These are phyloP conservation scores for Saprolegnia parasitica DNA, from an alignment of 352 stramenopile genomes.

Conservation along the genomic window DNA sequence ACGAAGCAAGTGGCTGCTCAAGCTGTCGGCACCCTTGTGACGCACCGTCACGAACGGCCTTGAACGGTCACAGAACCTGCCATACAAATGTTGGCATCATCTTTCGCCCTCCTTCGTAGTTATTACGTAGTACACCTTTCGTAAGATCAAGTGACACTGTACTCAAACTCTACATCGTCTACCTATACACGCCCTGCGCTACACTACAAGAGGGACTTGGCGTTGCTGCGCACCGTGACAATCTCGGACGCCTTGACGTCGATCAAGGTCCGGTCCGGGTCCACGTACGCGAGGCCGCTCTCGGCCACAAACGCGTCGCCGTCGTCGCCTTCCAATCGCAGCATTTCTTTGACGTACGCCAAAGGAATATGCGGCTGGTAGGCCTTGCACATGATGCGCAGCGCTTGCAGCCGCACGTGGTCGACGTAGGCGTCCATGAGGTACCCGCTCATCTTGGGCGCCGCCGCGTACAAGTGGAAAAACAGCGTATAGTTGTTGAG, in stretches of 20 bases:
- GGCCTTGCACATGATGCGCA: conserved; percentile 86
- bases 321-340: conserved; percentile 67
- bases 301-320: conserved; percentile 71
- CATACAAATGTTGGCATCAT: too few relatives aligned
- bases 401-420: conserved; percentile 69
- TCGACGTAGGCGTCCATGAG: conserved; percentile 84
- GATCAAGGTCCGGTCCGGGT: conserved; percentile 33
- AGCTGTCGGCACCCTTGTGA: too few relatives aligned
- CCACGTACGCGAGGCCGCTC: conserved; percentile 59
- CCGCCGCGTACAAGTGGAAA: conserved; percentile 82
- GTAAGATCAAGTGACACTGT: too few relatives aligned
- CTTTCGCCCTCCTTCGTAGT: too few relatives aligned
- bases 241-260: conserved; percentile 82
- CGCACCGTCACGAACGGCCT: too few relatives aligned
- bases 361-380: conserved; percentile 68
- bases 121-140: too few relatives aligned
- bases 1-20: too few relatives aligned
- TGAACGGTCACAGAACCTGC: too few relatives aligned
- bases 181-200: too few relatives aligned
- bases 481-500: conserved; percentile 86
- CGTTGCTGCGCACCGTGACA: conserved; percentile 54
- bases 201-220: conserved; percentile 28
- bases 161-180: too few relatives aligned
- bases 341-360: conserved; percentile 63
- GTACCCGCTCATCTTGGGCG: conserved; percentile 87